Base-by-base conservation (phyloP, 177 flowering plant genomes). In the Vitis hybrid region DNA sequence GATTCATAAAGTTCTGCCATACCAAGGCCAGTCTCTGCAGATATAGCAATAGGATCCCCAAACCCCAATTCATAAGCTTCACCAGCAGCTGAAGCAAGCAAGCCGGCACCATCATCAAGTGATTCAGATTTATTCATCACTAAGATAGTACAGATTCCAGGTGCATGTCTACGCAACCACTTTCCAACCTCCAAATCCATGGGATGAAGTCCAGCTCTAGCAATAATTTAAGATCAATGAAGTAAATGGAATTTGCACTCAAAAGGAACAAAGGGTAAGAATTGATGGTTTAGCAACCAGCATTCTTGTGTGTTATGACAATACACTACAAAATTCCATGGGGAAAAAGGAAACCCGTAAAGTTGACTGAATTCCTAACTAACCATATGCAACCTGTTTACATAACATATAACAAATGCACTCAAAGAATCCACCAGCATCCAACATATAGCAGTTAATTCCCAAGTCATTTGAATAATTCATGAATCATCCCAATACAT, bases 11-110 rank as follows among this genome's bases (percentile, higher is more conserved):
- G 87, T 48, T 87, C 93, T 4, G 80, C 83, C 98, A 95, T 87
- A 18, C 98, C 99, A 60, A 87, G 75, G 52, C 99, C 97, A 60
- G 98, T 93, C 83, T 95, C 99, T 14, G 98, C 98, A 76, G 99
- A 95, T 66, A 91, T 86, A 52, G 98, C 87, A 71, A 95, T 78
- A 63, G 99, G 92, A 73, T 93, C 99, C 35, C 97, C 99, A 81
- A 86, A 93, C n/a, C 99, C 97, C 76, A 93, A 81, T 70, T 60
- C 75, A 71, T 81, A 81, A 55, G 93, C 93, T 81, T 91, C 98
- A 70, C 81, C 87, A 80, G 87, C 79, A 60, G 88, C 90, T 24
- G 87, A 80, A 72, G 78, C 69, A 60, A 93, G 88, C 64, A 79
- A 77, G 50, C 91, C 88, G 68, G 69, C 68, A 49, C 81, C 81